phyloP scores from a whole-genome alignment of 1,139 yeast genomes.

The Taiozyma sp. region DNA sequence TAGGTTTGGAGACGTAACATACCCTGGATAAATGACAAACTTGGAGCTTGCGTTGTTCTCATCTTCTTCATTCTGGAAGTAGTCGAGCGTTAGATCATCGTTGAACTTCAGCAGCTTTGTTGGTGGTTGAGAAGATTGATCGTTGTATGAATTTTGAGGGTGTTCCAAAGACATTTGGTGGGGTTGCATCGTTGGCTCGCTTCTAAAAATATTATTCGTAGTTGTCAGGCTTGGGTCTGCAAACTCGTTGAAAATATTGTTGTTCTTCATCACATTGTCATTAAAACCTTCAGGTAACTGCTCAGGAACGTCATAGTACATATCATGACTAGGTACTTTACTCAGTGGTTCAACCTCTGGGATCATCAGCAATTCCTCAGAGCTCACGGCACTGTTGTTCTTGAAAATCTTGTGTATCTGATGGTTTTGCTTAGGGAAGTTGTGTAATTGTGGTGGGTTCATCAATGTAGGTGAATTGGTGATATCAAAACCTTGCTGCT shows the following conservation, averaged over 20 bases:
- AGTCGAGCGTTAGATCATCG: slow-evolving; percentile 22
- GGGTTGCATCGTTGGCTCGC: slow-evolving; percentile 1
- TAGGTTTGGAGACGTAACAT: slow-evolving; percentile 11
- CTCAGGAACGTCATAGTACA: slow-evolving; percentile 22
- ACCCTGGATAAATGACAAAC: slow-evolving; percentile 16
- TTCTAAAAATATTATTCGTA: slow-evolving; percentile 12
- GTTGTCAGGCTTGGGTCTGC: slow-evolving; percentile 35
- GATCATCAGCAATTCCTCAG: slow-evolving; percentile 23
- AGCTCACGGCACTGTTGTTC: slow-evolving; percentile 20
- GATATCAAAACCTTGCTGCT: slow-evolving; percentile 6
- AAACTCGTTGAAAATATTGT: slow-evolving; percentile 28
- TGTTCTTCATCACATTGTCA: slow-evolving; percentile 14
- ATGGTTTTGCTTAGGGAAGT: slow-evolving; percentile 13
- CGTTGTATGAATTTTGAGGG: slow-evolving; percentile 1
- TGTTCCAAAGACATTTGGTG: neutral
- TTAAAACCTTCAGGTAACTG: slow-evolving; percentile 7
- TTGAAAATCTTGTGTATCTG: slow-evolving; percentile 10
- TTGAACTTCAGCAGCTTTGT: slow-evolving; percentile 21
- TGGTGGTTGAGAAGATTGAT: slow-evolving; percentile 4
- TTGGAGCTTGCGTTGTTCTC: slow-evolving; percentile 2
- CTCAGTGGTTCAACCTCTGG: slow-evolving; percentile 18
- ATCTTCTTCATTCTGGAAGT: slow-evolving; percentile 20
- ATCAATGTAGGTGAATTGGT: neutral
- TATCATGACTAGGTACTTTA: slow-evolving; percentile 23
- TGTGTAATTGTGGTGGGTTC: slow-evolving; percentile 1